These are phyloP conservation scores for Blastocystis sp. DNA, from an alignment of 352 stramenopile genomes.

Conservation along the genomic window DNA sequence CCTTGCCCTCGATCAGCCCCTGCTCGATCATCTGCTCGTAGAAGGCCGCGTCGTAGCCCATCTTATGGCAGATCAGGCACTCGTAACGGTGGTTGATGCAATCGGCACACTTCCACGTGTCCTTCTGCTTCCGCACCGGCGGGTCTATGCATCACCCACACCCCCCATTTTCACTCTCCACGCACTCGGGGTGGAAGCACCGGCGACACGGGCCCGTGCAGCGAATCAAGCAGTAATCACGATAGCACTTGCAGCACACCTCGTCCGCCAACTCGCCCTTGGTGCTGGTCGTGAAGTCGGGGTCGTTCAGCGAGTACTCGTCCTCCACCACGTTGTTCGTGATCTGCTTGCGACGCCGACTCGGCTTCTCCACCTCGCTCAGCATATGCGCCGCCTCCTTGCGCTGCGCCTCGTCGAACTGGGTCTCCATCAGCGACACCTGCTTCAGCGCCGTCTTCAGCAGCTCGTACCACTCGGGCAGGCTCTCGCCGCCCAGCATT, in stretches of 20 bases:
- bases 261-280: slow-evolving; percentile 52
- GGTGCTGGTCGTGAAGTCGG: slow-evolving; percentile 1
- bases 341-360: slow-evolving; percentile 54
- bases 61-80: slow-evolving; percentile 61
- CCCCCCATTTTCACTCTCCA: slow-evolving; percentile 15
- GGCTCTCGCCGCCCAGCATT: slow-evolving; percentile 70
- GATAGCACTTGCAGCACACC: slow-evolving; percentile 62
- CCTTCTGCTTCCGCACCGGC: slow-evolving; percentile 26
- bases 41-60: slow-evolving; percentile 63
- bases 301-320: slow-evolving; percentile 13
- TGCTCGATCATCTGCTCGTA: slow-evolving; percentile 63
- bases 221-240: slow-evolving; percentile 61
- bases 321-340: slow-evolving; percentile 22
- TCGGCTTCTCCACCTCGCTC: slow-evolving; percentile 52
- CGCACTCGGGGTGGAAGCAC: slow-evolving; percentile 65
- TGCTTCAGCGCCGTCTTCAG: slow-evolving; percentile 43
- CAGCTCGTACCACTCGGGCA: slow-evolving; percentile 68
- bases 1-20: slow-evolving; percentile 20
- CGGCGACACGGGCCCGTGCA: slow-evolving; percentile 58
- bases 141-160: slow-evolving; percentile 12
- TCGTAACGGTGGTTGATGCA: slow-evolving; percentile 54
- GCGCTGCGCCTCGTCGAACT: slow-evolving; percentile 57
- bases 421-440: slow-evolving; percentile 54
- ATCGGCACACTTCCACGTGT: slow-evolving; percentile 61
- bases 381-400: slow-evolving; percentile 44